A percentile compares a stretch with the other conserved stretches of the same genome.
Evolutionary conservation across 140 eudicot species (phyloP).

Genomic region (Bidens hawaiensis): DNA sequence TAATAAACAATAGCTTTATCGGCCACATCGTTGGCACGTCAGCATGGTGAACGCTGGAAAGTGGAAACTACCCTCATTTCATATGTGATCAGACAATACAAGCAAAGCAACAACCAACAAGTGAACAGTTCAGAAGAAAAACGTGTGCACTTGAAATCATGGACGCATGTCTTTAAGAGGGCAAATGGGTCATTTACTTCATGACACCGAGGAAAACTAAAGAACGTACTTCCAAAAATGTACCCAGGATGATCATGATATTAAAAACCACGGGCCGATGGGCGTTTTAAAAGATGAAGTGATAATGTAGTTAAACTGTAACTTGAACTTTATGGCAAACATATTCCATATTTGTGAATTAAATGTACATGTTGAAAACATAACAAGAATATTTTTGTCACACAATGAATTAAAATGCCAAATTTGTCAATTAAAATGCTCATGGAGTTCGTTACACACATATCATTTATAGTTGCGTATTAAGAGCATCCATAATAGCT

Average conservation of each 20-base stretch:
- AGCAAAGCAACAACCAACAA: conserved; percentile 14
- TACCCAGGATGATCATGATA: neutral
- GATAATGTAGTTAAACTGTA: neutral
- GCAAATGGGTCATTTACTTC: conserved; percentile 18
- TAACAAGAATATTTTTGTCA: conserved; percentile 12
- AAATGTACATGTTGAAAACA: conserved; percentile 7
- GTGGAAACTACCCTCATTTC: conserved; percentile 11
- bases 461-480: conserved; percentile 13
- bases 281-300: neutral
- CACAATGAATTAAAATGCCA: no score
- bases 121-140: conserved; percentile 25
- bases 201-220: neutral
- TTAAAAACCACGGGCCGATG: neutral
- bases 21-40: conserved; percentile 10
- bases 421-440: no score
- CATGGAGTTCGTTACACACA: conserved; percentile 27
- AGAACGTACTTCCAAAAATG: neutral
- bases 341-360: neutral
- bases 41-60: conserved; percentile 29
- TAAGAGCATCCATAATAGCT: neutral
- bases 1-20: no score
- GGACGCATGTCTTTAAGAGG: conserved; percentile 13
- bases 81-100: conserved; percentile 9
- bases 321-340: neutral
- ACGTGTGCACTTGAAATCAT: conserved; percentile 24